phyloP scores from a whole-genome alignment of 192 early-diverging fungal species.

The Coemansia nantahalensis region DNA sequence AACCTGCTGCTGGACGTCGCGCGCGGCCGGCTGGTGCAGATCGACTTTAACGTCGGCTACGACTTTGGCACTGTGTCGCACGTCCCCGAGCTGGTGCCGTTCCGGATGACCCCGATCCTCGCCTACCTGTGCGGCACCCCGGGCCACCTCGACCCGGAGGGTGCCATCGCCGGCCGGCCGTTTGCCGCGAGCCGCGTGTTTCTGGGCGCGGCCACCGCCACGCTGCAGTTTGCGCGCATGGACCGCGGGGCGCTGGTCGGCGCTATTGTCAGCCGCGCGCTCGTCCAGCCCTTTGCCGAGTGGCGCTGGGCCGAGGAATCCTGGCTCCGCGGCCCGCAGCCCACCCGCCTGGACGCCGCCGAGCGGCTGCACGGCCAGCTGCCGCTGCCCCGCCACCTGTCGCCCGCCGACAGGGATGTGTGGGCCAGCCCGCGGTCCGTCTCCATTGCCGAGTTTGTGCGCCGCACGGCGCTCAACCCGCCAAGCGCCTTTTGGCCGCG shows the following conservation, averaged over 20 bases:
- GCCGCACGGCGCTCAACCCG: too few relatives aligned
- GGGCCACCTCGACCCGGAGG: not conserved
- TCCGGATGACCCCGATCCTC: constrained; percentile 63
- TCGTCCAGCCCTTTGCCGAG: too few relatives aligned
- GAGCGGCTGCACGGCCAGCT: too few relatives aligned
- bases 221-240: constrained; percentile 35
- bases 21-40: constrained; percentile 60
- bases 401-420: too few relatives aligned
- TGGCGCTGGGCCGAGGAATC: too few relatives aligned
- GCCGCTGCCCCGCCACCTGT: too few relatives aligned
- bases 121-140: constrained; percentile 27
- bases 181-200: constrained; percentile 27
- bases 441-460: too few relatives aligned
- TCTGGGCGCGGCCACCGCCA: constrained; percentile 5
- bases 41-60: constrained; percentile 78
- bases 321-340: too few relatives aligned
- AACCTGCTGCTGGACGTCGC: constrained; percentile 61
- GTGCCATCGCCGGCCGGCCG: not conserved
- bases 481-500: too few relatives aligned
- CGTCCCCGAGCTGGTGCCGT: constrained; percentile 74
- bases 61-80: constrained; percentile 62
- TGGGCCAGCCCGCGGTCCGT: too few relatives aligned
- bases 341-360: too few relatives aligned
- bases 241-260: constrained; percentile 19
- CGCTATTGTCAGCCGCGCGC: too few relatives aligned